phyloP scores from a whole-genome alignment of 805 yeast species.

The Candida oleophila region DNA sequence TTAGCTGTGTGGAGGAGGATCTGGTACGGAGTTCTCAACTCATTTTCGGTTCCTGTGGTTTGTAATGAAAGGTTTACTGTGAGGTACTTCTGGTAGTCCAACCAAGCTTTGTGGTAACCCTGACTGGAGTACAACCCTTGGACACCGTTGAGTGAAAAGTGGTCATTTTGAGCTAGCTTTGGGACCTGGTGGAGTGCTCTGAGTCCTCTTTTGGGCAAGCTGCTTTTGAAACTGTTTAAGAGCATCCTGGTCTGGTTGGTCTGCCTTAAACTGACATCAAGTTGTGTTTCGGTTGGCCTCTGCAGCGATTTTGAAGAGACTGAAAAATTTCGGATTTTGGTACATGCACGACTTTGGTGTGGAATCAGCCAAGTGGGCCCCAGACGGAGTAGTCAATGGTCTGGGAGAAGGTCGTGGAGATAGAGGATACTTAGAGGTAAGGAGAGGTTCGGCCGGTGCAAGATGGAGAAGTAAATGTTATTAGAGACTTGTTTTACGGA shows the following conservation, averaged over 20 bases:
- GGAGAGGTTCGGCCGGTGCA: too few species aligned
- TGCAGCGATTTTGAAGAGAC: background rate
- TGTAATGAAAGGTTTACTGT: constrained; percentile 59
- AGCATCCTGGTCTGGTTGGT: background rate
- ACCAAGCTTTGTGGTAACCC: constrained; percentile 79
- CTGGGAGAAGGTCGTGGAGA: too few species aligned
- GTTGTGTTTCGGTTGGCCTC: too few species aligned
- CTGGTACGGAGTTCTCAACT: constrained; percentile 72
- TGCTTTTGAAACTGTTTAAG: background rate
- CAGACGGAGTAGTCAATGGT: too few species aligned
- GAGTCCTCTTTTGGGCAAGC: background rate
- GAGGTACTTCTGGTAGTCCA: constrained; percentile 67
- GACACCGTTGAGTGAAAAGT: constrained; percentile 49
- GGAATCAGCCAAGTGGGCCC: too few species aligned
- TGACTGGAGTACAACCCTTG: constrained; percentile 60
- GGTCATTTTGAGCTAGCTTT: constrained; percentile 39
- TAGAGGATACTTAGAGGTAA: too few species aligned
- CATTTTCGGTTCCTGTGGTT: constrained; percentile 79
- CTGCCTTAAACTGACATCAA: too few species aligned
- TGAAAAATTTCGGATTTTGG: background rate
- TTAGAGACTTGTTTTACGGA: too few species aligned
- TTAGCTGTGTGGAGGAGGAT: constrained; percentile 65
- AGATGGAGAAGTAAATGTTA: too few species aligned
- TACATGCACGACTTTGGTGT: too few species aligned
- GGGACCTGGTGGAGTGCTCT: constrained; percentile 62